phyloP scores from a whole-genome alignment of 495 filamentous ascomycete species.

The Lindgomyces ingoldianus region DNA sequence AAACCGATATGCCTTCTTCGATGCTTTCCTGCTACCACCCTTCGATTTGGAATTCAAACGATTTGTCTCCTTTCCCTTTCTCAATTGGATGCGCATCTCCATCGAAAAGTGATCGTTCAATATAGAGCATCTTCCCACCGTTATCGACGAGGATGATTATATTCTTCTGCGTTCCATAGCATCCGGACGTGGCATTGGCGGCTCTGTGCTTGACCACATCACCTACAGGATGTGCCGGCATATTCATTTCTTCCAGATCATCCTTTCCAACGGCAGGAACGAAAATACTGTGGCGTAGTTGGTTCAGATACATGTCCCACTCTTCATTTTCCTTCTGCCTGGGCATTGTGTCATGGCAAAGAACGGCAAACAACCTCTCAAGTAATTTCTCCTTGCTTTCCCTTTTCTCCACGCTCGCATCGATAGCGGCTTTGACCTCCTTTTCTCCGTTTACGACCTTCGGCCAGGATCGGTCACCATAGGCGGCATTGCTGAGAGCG shows the following conservation, averaged over 20 bases:
- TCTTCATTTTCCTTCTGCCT: constrained; percentile 53
- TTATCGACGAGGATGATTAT: constrained; percentile 78
- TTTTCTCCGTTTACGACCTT: constrained; percentile 68
- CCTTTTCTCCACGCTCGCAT: constrained; percentile 50
- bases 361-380: constrained; percentile 65
- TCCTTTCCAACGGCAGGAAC: constrained; percentile 70
- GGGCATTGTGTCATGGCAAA: constrained; percentile 75
- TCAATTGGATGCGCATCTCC: constrained; percentile 61
- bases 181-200: constrained; percentile 52
- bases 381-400: constrained; percentile 64
- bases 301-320: constrained; percentile 68
- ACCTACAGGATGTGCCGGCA: constrained; percentile 57
- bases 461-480: constrained; percentile 73
- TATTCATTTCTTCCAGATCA: constrained; percentile 49
- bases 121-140: constrained; percentile 74
- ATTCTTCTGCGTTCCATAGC: constrained; percentile 94
- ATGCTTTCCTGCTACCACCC: too few species aligned
- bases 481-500: constrained; percentile 84
- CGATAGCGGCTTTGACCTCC: constrained; percentile 52
- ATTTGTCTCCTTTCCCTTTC: constrained; percentile 61
- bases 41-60: constrained; percentile 65
- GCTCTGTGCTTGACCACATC: constrained; percentile 44
- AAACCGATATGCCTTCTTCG: not conserved
- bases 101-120: constrained; percentile 83
- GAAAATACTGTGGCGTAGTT: constrained; percentile 79